These are phyloP conservation scores for Kuraishia molischiana DNA, from an alignment of 805 yeast genomes.

Conservation along the genomic window DNA sequence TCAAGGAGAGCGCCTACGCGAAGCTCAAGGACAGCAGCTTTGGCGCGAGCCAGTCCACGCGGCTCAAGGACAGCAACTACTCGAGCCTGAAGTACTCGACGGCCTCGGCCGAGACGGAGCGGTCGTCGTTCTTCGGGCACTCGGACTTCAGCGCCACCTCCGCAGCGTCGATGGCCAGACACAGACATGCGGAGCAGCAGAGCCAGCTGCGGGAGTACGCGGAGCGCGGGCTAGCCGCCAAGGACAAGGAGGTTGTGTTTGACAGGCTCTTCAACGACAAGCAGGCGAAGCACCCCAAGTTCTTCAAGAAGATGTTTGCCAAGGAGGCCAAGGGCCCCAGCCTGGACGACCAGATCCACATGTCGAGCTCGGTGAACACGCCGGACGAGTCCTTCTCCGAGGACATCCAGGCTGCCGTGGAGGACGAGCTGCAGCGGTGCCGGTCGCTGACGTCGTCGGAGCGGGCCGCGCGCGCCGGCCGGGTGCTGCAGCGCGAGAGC, in stretches of 20 bases:
- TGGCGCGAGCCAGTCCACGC: constrained; percentile 1
- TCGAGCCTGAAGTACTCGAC: constrained; percentile 19
- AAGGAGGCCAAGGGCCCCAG: constrained; percentile 21
- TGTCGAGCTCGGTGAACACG: constrained; percentile 10
- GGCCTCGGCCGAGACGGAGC: constrained; percentile 22
- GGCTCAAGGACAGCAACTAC: constrained; percentile 11
- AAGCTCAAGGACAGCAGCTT: not conserved
- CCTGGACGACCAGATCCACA: constrained; percentile 22
- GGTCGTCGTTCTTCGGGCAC: constrained; percentile 36
- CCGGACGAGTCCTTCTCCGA: not conserved
- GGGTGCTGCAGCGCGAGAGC: constrained; percentile 51
- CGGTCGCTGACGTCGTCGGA: constrained; percentile 61
- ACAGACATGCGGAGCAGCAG: constrained; percentile 29
- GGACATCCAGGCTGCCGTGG: not conserved
- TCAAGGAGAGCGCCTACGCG: not conserved
- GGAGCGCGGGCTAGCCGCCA: constrained; percentile 8
- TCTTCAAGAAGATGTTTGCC: constrained; percentile 33
- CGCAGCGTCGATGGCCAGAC: constrained; percentile 78
- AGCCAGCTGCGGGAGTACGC: constrained; percentile 8
- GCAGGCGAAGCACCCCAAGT: constrained; percentile 31
- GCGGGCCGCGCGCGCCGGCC: constrained; percentile 56
- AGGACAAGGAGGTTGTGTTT: constrained; percentile 20
- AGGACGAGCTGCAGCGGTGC: constrained; percentile 49
- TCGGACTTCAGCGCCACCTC: constrained; percentile 84
- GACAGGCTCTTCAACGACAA: constrained; percentile 32